phyloP scores from a whole-genome alignment of 2,329 filamentous ascomycete genomes.

The Alternaria sp. region DNA sequence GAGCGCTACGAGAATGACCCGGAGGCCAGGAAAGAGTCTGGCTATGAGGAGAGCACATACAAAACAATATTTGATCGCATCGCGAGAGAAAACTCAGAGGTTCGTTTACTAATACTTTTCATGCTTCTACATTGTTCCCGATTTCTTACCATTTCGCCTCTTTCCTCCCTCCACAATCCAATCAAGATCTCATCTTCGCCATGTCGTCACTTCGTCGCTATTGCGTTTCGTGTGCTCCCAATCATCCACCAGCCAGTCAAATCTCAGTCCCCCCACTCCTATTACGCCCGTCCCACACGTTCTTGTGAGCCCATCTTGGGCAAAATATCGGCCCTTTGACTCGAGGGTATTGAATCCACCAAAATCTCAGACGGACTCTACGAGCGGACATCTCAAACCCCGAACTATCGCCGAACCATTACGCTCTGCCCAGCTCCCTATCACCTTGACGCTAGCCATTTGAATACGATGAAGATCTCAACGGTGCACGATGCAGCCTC shows the following conservation, averaged over 20 bases:
- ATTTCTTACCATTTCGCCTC: background rate
- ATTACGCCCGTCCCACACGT: background rate
- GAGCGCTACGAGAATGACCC: slow-evolving; percentile 78
- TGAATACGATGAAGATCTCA: background rate
- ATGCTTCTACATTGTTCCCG: background rate
- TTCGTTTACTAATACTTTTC: slow-evolving; percentile 56
- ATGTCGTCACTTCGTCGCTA: slow-evolving; percentile 21
- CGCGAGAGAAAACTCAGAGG: slow-evolving; percentile 75
- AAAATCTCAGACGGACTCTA: background rate
- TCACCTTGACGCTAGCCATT: background rate
- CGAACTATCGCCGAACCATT: background rate
- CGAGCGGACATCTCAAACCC: background rate
- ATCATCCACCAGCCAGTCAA: background rate
- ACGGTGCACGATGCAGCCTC: background rate
- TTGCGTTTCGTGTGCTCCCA: slow-evolving; percentile 27
- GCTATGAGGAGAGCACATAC: slow-evolving; percentile 75
- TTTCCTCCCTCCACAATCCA: background rate
- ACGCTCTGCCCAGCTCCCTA: background rate
- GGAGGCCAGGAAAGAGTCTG: slow-evolving; percentile 62
- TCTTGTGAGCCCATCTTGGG: background rate
- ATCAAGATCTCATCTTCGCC: slow-evolving; percentile 9
- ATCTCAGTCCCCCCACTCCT: background rate
- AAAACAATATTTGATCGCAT: slow-evolving; percentile 80
- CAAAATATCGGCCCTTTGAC: background rate
- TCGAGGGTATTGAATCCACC: background rate